These are phyloP conservation scores for Cercophora scortea DNA, from an alignment of 495 filamentous ascomycete genomes.

Conservation along the genomic window DNA sequence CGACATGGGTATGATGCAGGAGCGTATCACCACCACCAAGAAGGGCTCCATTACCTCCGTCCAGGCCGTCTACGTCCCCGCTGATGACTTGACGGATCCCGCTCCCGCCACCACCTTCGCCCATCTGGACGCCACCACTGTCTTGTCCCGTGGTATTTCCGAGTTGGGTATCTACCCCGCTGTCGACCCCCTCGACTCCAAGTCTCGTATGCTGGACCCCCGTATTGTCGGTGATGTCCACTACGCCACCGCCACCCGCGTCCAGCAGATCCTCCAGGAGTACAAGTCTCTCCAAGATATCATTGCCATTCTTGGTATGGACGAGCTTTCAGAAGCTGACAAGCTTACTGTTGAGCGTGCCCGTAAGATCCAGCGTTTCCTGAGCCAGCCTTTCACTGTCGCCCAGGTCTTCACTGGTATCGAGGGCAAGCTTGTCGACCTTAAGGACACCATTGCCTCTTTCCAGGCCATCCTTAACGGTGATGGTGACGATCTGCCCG, in stretches of 20 bases:
- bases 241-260: conserved; percentile 87
- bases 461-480: conserved; percentile 98
- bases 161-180: conserved; percentile 99
- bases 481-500: conserved; percentile 91
- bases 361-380: conserved; percentile 98
- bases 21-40: conserved; percentile 98
- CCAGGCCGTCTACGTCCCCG: conserved; percentile 99
- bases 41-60: conserved; percentile 99
- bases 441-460: conserved; percentile 94
- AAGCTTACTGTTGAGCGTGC: conserved; percentile 99
- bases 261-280: conserved; percentile 99
- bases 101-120: conserved; percentile 99
- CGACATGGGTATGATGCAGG: conserved; percentile 99
- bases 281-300: conserved; percentile 99
- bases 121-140: conserved; percentile 99
- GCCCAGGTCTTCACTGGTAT: conserved; percentile 99
- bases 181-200: conserved; percentile 98
- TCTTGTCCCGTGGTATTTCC: conserved; percentile 99
- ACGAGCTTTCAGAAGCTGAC: conserved; percentile 96
- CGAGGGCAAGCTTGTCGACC: conserved; percentile 90
- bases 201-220: conserved; percentile 98
- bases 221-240: conserved; percentile 96
- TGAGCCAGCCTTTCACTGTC: conserved; percentile 98
- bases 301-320: conserved; percentile 99
- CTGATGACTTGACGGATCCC: conserved; percentile 99